Evolutionary conservation across 148 eudicot species (phyloP).

Genomic region (Cornus florida): DNA sequence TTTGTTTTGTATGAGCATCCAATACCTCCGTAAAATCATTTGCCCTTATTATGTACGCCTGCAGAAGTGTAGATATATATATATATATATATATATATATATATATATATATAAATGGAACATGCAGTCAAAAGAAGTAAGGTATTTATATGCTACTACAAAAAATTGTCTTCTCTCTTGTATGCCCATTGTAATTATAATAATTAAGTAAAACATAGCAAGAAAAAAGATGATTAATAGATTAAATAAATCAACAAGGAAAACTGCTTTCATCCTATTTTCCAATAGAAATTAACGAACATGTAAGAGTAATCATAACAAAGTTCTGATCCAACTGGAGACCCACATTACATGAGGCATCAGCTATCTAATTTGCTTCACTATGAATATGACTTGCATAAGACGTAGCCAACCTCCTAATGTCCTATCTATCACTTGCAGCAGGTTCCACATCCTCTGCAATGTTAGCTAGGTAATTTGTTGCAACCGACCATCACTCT

Average conservation of each 20-base stretch:
- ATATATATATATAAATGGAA: neutral
- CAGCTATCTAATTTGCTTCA: too few relatives aligned
- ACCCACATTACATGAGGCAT: too few relatives aligned
- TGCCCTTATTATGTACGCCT: constrained; percentile 54
- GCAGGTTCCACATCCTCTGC: neutral
- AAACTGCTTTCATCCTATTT: neutral
- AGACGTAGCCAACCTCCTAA: neutral
- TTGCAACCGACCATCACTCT: neutral
- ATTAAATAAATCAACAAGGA: neutral
- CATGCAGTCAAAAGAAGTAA: neutral
- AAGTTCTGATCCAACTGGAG: neutral
- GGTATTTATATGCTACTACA: neutral
- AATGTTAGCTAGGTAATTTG: neutral
- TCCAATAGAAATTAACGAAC: neutral
- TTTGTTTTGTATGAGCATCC: constrained; percentile 20
- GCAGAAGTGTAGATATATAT: neutral
- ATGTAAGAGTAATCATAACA: too few relatives aligned
- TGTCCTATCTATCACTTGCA: neutral
- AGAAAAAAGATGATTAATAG: neutral
- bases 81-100: too few relatives aligned
- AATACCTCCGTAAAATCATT: constrained; percentile 36
- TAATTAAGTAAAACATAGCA: neutral
- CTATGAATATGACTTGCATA: too few relatives aligned
- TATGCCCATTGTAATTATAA: neutral
- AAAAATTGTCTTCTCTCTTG: neutral